These are phyloP conservation scores for Lentinula sp. DNA, from an alignment of 768 basidiomycete genomes.

Conservation along the genomic window DNA sequence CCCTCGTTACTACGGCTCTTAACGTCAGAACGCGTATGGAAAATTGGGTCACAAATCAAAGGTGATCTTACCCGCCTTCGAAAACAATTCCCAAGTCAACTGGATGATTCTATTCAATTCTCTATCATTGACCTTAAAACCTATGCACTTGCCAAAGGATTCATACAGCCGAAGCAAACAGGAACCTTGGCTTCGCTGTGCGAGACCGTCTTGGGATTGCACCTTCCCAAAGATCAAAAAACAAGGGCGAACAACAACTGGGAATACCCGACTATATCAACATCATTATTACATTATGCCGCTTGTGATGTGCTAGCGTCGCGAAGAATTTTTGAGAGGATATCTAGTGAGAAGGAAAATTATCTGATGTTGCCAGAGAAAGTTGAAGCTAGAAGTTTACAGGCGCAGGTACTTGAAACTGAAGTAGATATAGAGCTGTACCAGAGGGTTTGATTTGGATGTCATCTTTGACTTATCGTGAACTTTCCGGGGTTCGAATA, in stretches of 20 bases:
- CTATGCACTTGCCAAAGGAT: slow-evolving; percentile 5
- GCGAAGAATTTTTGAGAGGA: slow-evolving; percentile 3
- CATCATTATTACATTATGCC: slow-evolving; percentile 7
- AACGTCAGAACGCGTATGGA: slow-evolving; percentile 6
- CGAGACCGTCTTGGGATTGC: slow-evolving; percentile 5
- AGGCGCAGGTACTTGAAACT: background rate
- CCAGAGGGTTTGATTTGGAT: background rate
- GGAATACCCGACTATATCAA: slow-evolving; percentile 10
- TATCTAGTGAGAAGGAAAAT: background rate
- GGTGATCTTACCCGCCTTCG: slow-evolving; percentile 12
- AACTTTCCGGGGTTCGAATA: no score
- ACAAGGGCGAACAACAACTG: slow-evolving; percentile 11
- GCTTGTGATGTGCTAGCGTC: slow-evolving; percentile 10
- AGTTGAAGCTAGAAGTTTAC: background rate
- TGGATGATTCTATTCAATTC: background rate
- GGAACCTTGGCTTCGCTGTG: slow-evolving; percentile 3
- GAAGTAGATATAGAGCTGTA: background rate
- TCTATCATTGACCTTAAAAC: slow-evolving; percentile 12
- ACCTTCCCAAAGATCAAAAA: slow-evolving; percentile 7
- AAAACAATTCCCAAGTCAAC: slow-evolving; percentile 10
- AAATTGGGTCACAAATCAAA: slow-evolving; percentile 10
- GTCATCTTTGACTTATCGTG: no score
- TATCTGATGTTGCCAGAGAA: no score
- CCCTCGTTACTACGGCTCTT: slow-evolving; percentile 2
- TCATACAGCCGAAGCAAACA: slow-evolving; percentile 6